A percentile compares a stretch with the other conserved stretches of the same genome.
These are phyloP conservation scores for Colletotrichum horii DNA, from an alignment of 2,329 filamentous ascomycete genomes.

Conservation along the genomic window DNA sequence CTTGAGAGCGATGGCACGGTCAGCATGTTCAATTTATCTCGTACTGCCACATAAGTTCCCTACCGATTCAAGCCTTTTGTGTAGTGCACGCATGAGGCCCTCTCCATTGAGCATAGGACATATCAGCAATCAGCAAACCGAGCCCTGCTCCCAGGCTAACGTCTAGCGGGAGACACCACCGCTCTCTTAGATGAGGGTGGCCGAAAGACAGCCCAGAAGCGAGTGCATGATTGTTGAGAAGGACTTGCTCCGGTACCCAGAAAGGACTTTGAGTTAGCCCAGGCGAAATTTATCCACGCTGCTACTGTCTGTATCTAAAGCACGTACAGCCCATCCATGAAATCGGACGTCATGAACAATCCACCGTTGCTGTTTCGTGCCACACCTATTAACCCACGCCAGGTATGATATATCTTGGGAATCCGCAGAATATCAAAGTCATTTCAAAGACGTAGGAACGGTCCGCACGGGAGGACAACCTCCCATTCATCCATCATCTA, in stretches of 20 bases:
- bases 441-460: background rate
- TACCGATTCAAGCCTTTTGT: background rate
- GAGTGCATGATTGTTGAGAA: background rate
- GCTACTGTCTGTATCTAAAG: background rate
- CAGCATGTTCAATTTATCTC: background rate
- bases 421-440: background rate
- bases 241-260: background rate
- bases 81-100: background rate
- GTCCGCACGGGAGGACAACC: background rate
- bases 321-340: no score
- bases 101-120: background rate
- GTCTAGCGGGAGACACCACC: background rate
- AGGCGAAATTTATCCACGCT: background rate
- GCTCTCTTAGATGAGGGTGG: background rate
- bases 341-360: background rate
- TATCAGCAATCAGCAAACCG: background rate
- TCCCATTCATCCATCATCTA: background rate
- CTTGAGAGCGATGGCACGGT: background rate
- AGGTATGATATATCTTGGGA: constrained; percentile 32
- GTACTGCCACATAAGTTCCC: background rate
- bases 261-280: background rate
- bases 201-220: background rate
- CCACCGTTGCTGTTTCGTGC: background rate
- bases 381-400: constrained; percentile 56
- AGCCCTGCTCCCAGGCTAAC: background rate